Conservation (phyloP, 305 asterid genomes). For the Petunia hybrid region DNA sequence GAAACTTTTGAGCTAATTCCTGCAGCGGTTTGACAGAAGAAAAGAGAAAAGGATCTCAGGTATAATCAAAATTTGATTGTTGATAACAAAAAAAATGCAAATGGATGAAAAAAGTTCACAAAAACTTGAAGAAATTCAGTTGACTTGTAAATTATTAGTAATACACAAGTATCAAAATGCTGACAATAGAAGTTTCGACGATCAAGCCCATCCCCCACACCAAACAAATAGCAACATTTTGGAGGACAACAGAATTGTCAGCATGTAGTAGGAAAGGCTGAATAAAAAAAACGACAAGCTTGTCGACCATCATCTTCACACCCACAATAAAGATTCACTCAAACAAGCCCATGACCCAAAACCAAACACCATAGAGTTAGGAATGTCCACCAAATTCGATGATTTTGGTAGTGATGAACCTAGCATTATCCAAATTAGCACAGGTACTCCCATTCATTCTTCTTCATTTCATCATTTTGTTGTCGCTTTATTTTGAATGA, state of each 20-base stretch:
- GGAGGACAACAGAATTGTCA: background rate
- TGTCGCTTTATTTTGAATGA: background rate
- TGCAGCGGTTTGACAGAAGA: constrained; percentile 32
- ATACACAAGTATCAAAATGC: background rate
- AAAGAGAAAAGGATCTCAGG: constrained; percentile 15
- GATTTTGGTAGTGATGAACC: constrained; percentile 17
- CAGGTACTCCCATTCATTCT: background rate
- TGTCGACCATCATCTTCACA: background rate
- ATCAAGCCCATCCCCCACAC: too few species aligned
- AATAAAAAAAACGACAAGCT: background rate
- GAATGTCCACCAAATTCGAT: constrained; percentile 1
- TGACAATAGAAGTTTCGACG: background rate
- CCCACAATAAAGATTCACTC: background rate
- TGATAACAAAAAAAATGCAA: background rate
- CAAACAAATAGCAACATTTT: background rate
- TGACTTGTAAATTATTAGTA: background rate
- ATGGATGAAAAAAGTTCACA: background rate
- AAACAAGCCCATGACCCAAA: background rate
- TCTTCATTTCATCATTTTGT: background rate
- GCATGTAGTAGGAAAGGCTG: background rate
- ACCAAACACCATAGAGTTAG: background rate
- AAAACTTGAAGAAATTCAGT: background rate
- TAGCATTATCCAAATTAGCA: background rate
- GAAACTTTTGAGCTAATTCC: constrained; percentile 48
- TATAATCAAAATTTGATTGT: background rate